These are phyloP conservation scores for Anethum foeniculum DNA, from an alignment of 140 eudicot species.

Conservation along the genomic window DNA sequence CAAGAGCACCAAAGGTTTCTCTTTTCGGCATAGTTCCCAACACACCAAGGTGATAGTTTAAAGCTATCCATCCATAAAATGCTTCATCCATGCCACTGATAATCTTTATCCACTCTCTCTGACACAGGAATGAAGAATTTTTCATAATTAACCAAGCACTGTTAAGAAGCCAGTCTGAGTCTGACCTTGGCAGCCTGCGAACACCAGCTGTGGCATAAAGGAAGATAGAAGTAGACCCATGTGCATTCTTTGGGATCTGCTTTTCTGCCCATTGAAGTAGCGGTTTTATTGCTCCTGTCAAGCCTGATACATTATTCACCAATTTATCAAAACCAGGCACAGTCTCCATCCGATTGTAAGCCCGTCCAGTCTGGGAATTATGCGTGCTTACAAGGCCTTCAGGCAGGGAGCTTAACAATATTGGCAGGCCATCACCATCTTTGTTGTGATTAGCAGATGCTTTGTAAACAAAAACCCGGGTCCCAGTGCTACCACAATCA, in stretches of 20 bases:
- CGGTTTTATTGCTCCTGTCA: conserved; percentile 74
- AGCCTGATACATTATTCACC: conserved; percentile 69
- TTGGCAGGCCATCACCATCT: conserved; percentile 52
- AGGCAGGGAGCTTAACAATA: conserved; percentile 56
- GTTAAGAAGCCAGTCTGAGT: conserved; percentile 76
- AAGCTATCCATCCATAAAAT: conserved; percentile 97
- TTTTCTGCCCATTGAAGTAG: conserved; percentile 78
- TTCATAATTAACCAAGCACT: conserved; percentile 69
- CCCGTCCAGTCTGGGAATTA: conserved; percentile 56
- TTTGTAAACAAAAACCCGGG: conserved; percentile 78
- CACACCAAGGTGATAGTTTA: conserved; percentile 65
- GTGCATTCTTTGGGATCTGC: conserved; percentile 72
- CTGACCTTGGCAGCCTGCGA: conserved; percentile 75
- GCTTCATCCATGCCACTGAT: conserved; percentile 95
- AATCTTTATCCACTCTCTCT: conserved; percentile 79
- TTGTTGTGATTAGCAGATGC: conserved; percentile 57
- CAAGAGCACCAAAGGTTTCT: conserved; percentile 93
- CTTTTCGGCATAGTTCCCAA: conserved; percentile 58
- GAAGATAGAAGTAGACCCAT: conserved; percentile 65
- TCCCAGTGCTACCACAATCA: conserved; percentile 98
- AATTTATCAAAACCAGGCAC: conserved; percentile 90
- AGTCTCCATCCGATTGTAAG: conserved; percentile 92
- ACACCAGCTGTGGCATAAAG: conserved; percentile 99
- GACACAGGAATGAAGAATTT: conserved; percentile 65
- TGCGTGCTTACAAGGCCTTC: conserved; percentile 40